These are phyloP conservation scores for Malania oleifera DNA, from an alignment of 164 flowering plant species.

Conservation along the genomic window DNA sequence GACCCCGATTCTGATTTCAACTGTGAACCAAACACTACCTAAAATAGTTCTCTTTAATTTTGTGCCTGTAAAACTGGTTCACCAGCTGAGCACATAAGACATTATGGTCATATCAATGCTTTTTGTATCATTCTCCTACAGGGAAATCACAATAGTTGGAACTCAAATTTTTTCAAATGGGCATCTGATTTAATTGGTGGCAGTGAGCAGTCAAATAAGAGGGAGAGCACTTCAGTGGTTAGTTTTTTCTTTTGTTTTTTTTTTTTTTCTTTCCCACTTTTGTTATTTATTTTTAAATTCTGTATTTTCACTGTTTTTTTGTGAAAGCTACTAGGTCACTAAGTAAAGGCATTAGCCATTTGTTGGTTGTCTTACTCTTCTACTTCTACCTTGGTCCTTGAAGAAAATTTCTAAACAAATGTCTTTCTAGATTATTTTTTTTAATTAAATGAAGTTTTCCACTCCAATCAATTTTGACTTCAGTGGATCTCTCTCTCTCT, in stretches of 20 bases:
- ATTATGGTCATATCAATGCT: not conserved
- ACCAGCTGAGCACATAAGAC: not conserved
- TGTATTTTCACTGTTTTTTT: not conserved
- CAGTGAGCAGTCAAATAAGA: constrained; percentile 43
- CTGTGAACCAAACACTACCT: too few relatives aligned
- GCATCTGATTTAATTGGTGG: constrained; percentile 88
- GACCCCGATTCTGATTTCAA: too few relatives aligned
- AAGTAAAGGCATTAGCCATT: too few relatives aligned
- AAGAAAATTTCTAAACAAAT: too few relatives aligned
- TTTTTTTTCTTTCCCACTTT: not conserved
- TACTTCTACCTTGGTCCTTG: too few relatives aligned
- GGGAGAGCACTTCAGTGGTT: constrained; percentile 38
- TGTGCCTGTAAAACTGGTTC: not conserved
- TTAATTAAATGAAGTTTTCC: too few relatives aligned
- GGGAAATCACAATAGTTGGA: constrained; percentile 67
- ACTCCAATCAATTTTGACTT: too few relatives aligned
- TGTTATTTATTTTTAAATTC: not conserved
- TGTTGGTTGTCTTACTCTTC: too few relatives aligned
- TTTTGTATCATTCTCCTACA: constrained; percentile 22
- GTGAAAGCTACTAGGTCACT: not conserved
- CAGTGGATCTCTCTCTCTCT: too few relatives aligned
- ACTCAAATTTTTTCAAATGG: constrained; percentile 82
- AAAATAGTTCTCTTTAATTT: not conserved
- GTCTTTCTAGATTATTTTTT: too few relatives aligned
- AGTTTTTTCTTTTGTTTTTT: constrained; percentile 11